Evolutionary conservation across 1,284 basidiomycete genomes (phyloP), one percentile per base, ranked within the genome.

Genomic region (Agroathelia rolfsii): DNA sequence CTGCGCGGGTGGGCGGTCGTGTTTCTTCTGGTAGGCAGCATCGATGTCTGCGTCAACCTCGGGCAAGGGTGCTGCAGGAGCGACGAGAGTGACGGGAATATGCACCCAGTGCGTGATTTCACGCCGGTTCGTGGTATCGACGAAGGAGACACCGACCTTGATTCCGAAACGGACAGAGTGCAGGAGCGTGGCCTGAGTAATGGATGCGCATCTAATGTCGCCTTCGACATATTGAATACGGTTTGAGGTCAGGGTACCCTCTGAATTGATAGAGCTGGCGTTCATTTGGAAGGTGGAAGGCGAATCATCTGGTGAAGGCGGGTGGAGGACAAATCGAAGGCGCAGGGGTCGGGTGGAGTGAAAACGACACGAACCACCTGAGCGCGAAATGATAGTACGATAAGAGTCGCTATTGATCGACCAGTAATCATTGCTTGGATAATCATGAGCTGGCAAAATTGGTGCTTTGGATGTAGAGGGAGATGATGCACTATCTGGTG

Each of bases 1-100:
- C 44, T 62, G 69, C 3, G 64, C 51, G 2, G 84, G 84, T 9
- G 83, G 84, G 5, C 68, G 66, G 46, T 87, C 84, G 45, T 87
- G 83, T 49, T 87, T 87, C 64, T 87, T 87, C 46, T 72, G 72
- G 51, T 87, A 87, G 5, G 78, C 81, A 12, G 64, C 65, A 41
- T 81, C 80, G 17, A 85, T 53, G 28, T 70, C 69, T 32, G 64
- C 67, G 22, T 79, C 77, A 3, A 82, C 69, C 50, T 84, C 74
- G 3, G 82, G 80, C 11, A 84, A 66, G 10, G 76, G 77, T 0
- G 84, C 82, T 9, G 76, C 64, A 2, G 77, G 72, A 16, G 83
- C 74, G 28, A 85, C 60, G 24, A 87, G 69, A 22, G 64, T 63
- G 36, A 87, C 54, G 11, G 84, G 83, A 28, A 85, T 70, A 6